Conservation (phyloP, 768 basidiomycete species). For the Boletus vermiculosoides region DNA sequence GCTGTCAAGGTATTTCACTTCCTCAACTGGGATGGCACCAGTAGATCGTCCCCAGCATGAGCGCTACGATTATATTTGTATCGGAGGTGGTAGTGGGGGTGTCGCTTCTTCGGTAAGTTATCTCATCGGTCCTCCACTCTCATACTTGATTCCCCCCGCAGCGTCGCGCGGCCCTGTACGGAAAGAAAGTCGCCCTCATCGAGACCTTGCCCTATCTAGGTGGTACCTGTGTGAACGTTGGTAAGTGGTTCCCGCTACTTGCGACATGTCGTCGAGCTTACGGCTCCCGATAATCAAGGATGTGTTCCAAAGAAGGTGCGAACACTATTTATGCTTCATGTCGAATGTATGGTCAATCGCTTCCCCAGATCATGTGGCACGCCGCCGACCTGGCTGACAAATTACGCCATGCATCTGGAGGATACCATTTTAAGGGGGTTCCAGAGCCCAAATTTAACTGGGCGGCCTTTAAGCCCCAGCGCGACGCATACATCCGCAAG, state of each 20-base stretch:
- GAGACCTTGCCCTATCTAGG: conserved; percentile 76
- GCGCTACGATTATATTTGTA: conserved; percentile 81
- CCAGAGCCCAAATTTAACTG: conserved; percentile 74
- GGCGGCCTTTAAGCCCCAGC: conserved; percentile 87
- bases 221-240: conserved; percentile 98
- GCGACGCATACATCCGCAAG: conserved; percentile 90
- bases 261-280: conserved; percentile 2
- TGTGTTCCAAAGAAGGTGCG: conserved; percentile 95
- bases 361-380: conserved; percentile 91
- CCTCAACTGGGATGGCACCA: conserved; percentile 63
- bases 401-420: conserved; percentile 68
- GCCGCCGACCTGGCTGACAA: conserved; percentile 89
- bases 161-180: conserved; percentile 90
- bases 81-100: conserved; percentile 94
- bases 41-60: conserved; percentile 60
- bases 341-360: not conserved
- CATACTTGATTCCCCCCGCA: conserved; percentile 28
- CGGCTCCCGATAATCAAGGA: conserved; percentile 43
- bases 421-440: conserved; percentile 68
- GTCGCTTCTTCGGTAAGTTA: conserved; percentile 76
- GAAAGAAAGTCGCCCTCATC: conserved; percentile 89
- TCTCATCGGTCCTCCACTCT: not conserved
- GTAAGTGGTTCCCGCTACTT: conserved; percentile 43
- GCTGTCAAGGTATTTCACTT: conserved; percentile 48
- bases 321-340: not conserved